Base-by-base conservation (phyloP, 2,329 filamentous ascomycete genomes). In the Colletotrichum horii region DNA sequence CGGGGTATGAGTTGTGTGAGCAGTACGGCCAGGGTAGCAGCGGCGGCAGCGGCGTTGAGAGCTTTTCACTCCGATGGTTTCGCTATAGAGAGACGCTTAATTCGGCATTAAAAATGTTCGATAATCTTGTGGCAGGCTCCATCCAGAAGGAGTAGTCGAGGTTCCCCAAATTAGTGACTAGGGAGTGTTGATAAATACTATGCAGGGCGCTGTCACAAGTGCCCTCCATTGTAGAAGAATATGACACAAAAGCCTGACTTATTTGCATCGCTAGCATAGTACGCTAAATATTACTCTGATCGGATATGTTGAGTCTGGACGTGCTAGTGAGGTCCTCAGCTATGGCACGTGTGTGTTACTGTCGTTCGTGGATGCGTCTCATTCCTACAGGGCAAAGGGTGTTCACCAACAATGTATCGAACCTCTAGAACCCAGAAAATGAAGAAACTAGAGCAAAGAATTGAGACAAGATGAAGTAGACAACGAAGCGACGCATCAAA, bases 401-500 rank as follows among this genome's bases (percentile, higher is more conserved):
- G 4, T 14, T 48, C 43, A 48, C 6, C 12, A 48, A 4, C 4
- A 8, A 48, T 22, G n/a, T 0, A 52, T 52, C 6, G n/a, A 22
- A 52, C 22, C 2, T 14, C 3, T 14, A 52, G 3, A 52, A 22
- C 6, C n/a, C 0, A 2, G 38, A 48, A 12, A 8, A 52, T 22
- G n/a, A n/a, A 48, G 9, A 48, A 48, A 48, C 9, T 1, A 3
- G 9, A n/a, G 38, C 0, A n/a, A n/a, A 3, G 8, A n/a, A n/a
- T n/a, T 12, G 19, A 0, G 6, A n/a, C 3, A n/a, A 43, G 5
- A 43, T 0, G 0, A 0, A n/a, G 3, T 43, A 43, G 38, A n/a
- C 3, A 0, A 43, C 11, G 3, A 43, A n/a, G 3, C 0, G 11
- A 43, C 0, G 0, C 6, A n/a, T 4, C 9, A 11, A 6, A n/a